Percentiles rank a stretch among this genome's conserved stretches.
phyloP scores from a whole-genome alignment of 2,329 filamentous ascomycete species.

The Neonectria neomacrospora region DNA sequence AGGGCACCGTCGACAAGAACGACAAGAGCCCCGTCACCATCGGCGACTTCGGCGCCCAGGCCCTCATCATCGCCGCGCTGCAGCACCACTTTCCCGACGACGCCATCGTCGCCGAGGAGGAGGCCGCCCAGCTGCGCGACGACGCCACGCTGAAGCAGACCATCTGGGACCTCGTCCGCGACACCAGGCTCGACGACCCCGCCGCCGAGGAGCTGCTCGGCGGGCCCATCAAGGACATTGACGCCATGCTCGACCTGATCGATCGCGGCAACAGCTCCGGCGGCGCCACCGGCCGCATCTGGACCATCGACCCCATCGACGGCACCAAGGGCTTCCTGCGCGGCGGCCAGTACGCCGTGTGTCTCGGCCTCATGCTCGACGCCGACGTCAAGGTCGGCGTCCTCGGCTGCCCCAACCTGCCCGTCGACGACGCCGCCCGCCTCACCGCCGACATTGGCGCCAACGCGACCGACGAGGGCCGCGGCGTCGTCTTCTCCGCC shows the following conservation, averaged over 20 bases:
- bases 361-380: constrained; percentile 90
- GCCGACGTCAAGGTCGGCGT: constrained; percentile 95
- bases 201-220: constrained; percentile 72
- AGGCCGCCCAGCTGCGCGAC: constrained; percentile 81
- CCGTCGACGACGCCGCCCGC: constrained; percentile 76
- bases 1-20: constrained; percentile 89
- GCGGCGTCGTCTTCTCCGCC: constrained; percentile 89
- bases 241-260: constrained; percentile 74
- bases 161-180: constrained; percentile 85
- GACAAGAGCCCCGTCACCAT: constrained; percentile 98
- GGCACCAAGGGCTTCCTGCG: constrained; percentile 97
- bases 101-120: constrained; percentile 94
- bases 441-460: constrained; percentile 75
- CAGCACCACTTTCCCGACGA: constrained; percentile 90
- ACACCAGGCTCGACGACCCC: constrained; percentile 71
- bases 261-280: constrained; percentile 77
- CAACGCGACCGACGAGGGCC: constrained; percentile 78
- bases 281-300: constrained; percentile 81
- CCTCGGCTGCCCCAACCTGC: constrained; percentile 94
- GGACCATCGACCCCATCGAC: constrained; percentile 97
- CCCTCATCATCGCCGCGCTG: constrained; percentile 92
- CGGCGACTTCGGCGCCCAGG: constrained; percentile 97
- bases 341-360: constrained; percentile 97
- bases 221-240: constrained; percentile 73
- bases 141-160: constrained; percentile 73